Conservation (phyloP, 257 asterid genomes). For the Scutellaria barbata region DNA sequence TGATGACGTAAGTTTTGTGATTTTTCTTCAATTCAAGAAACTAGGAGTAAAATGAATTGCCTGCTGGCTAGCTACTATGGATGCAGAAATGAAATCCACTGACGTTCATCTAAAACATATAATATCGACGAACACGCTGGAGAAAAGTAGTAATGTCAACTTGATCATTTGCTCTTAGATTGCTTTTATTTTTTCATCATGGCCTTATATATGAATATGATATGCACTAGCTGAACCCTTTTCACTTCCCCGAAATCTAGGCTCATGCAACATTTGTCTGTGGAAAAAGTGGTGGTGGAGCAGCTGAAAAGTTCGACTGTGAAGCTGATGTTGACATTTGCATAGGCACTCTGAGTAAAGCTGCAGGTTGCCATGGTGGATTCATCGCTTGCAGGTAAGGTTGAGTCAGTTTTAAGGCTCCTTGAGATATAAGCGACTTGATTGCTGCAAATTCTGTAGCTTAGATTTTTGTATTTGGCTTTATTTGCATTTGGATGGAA, state of each 20-base stretch:
- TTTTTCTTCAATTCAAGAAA: conserved; percentile 21
- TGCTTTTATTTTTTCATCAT: neutral
- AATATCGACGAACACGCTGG: conserved; percentile 5
- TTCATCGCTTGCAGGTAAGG: conserved; percentile 93
- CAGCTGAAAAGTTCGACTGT: conserved; percentile 83
- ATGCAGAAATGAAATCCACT: neutral
- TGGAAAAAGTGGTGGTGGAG: conserved; percentile 93
- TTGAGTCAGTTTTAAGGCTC: neutral
- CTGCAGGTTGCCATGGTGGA: conserved; percentile 99
- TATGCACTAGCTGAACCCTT: conserved; percentile 23
- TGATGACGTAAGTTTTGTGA: conserved; percentile 79
- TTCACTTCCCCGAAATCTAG: conserved; percentile 43
- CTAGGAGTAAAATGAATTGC: conserved; percentile 1
- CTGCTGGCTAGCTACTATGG: conserved; percentile 7
- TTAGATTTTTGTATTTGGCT: neutral
- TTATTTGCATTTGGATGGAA: conserved; percentile 1
- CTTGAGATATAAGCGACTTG: neutral
- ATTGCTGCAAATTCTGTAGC: no score
- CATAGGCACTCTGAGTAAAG: conserved; percentile 95
- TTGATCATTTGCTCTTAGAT: neutral
- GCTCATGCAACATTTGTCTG: conserved; percentile 98
- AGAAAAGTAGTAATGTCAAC: neutral
- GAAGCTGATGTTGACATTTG: conserved; percentile 82
- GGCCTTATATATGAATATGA: neutral
- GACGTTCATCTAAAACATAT: conserved; percentile 13